Base-by-base conservation (phyloP, 1,139 yeast species). In the Magnusiomyces suaveolens region DNA sequence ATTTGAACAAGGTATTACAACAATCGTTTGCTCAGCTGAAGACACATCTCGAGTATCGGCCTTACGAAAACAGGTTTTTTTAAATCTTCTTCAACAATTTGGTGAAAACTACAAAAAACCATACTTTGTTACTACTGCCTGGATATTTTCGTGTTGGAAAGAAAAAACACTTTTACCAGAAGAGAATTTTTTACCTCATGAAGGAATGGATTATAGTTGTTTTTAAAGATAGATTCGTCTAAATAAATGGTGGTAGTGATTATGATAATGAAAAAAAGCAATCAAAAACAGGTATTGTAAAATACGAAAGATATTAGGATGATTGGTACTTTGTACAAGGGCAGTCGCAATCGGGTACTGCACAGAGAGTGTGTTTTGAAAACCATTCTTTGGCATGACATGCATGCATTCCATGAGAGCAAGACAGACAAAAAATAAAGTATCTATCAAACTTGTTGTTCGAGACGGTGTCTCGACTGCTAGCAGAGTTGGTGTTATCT, bases 331-430 rank as follows among this genome's bases (percentile, higher is more conserved):
- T 49, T 61, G 82, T 86, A 67, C 97, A 90, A 52, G 81, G 74
- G 66, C 97, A 92, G 51, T 77, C 76, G 64, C 97, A 92, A 53
- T 89, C 96, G 0, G 97, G 96, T 1, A 90, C 96, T 0, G 98
- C 97, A 66, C 98, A 92, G 1, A 87, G 80, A 56, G 79, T 80
- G 63, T 90, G 96, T 66, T 83, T 84, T 23, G 84, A 78, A 66
- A 92, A 92, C 97, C 97, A 92, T 64, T 88, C 95, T 61, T 86
- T 89, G 0, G 97, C 97, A 68, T 92, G 97, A 18, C 84, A 88
- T 0, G 95, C 90, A 71, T 92, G 98, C 77, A 84, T 82, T 1
- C 97, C 96, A 65, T 92, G 97, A 66, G 85, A 87, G 67, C 97
- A 92, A 29, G 84, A 81, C 60, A 92, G 72, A 66, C 98, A 92